phyloP scores from a whole-genome alignment of 805 yeast species.

The Metschnikowia arizonensis region DNA sequence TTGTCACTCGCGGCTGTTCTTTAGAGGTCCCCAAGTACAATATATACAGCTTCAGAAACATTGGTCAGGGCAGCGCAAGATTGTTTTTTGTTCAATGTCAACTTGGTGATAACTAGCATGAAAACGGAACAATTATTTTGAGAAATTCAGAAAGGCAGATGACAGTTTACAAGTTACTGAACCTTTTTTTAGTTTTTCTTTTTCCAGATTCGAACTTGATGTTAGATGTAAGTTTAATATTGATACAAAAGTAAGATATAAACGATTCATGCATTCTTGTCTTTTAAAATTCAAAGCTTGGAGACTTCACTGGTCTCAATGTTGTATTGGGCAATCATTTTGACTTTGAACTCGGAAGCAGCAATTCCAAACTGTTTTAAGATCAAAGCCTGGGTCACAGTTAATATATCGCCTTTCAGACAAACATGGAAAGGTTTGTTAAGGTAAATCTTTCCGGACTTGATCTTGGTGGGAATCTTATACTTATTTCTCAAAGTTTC shows the following conservation, averaged over 20 bases:
- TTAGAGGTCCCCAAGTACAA: conserved; percentile 80
- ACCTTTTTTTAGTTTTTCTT: too few species aligned
- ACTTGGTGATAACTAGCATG: background rate
- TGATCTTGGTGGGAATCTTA: conserved; percentile 87
- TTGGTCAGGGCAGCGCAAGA: conserved; percentile 53
- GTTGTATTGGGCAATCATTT: conserved; percentile 72
- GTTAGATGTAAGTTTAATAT: background rate
- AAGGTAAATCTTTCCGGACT: conserved; percentile 79
- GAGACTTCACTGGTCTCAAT: conserved; percentile 44
- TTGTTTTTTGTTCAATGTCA: conserved; percentile 74
- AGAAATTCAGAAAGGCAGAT: background rate
- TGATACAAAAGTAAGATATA: background rate
- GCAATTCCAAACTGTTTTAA: conserved; percentile 96
- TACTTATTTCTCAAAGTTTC: conserved; percentile 84
- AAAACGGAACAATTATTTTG: background rate
- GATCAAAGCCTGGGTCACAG: conserved; percentile 86
- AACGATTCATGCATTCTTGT: conserved; percentile 1
- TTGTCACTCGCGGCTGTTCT: conserved; percentile 68
- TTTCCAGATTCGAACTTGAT: background rate
- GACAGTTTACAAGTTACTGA: background rate
- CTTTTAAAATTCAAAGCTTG: conserved; percentile 13
- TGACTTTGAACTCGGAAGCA: conserved; percentile 83
- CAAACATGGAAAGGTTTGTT: conserved; percentile 78
- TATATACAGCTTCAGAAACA: conserved; percentile 63
- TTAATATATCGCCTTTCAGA: conserved; percentile 71